Conservation (phyloP, 2,329 filamentous ascomycete species). For the Ambrosiella beaveri region DNA sequence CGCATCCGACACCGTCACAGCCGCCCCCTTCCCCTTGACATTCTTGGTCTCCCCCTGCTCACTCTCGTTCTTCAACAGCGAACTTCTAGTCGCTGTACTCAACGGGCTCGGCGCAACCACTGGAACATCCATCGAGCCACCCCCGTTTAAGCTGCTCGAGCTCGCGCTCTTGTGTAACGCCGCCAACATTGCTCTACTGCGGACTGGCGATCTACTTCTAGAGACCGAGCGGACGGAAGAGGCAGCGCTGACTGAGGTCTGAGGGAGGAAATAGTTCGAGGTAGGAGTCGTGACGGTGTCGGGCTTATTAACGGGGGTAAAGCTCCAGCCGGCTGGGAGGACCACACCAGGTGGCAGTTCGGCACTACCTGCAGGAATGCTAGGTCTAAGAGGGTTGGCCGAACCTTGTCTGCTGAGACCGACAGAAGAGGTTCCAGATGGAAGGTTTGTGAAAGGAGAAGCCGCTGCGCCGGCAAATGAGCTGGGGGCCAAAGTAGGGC, state of each 20-base stretch:
- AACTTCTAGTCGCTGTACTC: conserved; percentile 9
- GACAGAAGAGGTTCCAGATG: conserved; percentile 7
- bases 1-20: conserved; percentile 30
- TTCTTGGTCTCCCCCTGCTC: conserved; percentile 19
- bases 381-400: conserved; percentile 15
- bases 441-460: conserved; percentile 2
- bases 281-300: conserved; percentile 20
- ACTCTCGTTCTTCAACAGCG: conserved; percentile 15
- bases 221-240: conserved; percentile 9
- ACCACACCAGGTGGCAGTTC: conserved; percentile 47
- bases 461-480: conserved; percentile 13
- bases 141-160: conserved; percentile 9
- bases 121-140: conserved; percentile 5
- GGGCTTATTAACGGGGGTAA: conserved; percentile 40
- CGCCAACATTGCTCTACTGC: conserved; percentile 13
- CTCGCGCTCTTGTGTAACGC: conserved; percentile 9
- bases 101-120: conserved; percentile 6
- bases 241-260: conserved; percentile 10
- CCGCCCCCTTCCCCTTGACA: conserved; percentile 26
- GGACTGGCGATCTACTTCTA: conserved; percentile 7
- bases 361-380: conserved; percentile 41
- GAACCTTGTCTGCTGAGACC: conserved; percentile 5
- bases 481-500: conserved; percentile 12
- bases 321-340: conserved; percentile 46
- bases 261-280: conserved; percentile 12